phyloP scores from a whole-genome alignment of 2,329 filamentous ascomycete genomes.

The Claviceps maximensis region DNA sequence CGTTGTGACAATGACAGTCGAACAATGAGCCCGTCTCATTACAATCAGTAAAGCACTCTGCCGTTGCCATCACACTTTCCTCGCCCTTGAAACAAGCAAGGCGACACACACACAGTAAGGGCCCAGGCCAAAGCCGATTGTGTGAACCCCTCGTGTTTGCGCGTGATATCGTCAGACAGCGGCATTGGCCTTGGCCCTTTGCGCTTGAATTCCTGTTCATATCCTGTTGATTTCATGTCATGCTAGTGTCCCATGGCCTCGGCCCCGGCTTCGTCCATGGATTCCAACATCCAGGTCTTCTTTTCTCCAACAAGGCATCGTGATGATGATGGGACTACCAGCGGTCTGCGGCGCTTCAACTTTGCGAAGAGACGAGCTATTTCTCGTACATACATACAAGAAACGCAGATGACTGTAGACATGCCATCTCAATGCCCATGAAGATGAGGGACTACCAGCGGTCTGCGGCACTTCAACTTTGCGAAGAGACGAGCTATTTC shows the following conservation, averaged over 20 bases:
- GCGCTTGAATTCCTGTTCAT: neutral
- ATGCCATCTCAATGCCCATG: neutral
- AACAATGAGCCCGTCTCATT: neutral
- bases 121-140: neutral
- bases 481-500: neutral
- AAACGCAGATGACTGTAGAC: neutral
- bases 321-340: neutral
- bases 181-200: neutral
- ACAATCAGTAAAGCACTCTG: neutral
- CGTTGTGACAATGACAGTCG: neutral
- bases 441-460: neutral
- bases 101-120: slow-evolving; percentile 2
- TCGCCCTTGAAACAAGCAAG: neutral
- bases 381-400: neutral
- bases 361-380: neutral
- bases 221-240: neutral
- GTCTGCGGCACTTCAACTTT: neutral
- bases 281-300: neutral
- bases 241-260: neutral
- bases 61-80: neutral
- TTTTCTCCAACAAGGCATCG: neutral
- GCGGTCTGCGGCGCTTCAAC: neutral
- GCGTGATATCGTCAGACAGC: neutral
- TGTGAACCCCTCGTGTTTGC: slow-evolving; percentile 3
- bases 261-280: neutral